Base-by-base conservation (phyloP, 2,329 filamentous ascomycete genomes). In the Colletotrichum salicis region DNA sequence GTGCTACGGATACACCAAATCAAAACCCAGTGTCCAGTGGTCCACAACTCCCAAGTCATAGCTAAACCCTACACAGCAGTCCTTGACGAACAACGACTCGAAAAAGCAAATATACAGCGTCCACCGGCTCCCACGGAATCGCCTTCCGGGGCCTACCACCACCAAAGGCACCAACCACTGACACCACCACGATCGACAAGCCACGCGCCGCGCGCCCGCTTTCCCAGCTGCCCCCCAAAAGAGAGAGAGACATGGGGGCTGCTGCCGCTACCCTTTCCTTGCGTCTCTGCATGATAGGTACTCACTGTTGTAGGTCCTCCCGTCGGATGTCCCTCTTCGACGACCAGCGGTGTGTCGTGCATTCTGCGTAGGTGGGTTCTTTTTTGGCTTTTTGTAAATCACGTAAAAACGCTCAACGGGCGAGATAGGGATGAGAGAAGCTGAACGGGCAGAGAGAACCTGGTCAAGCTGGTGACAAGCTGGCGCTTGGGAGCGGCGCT, bases 61-160 rank as follows among this genome's bases (percentile, higher is more conserved):
- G 45, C 45, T 55, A 62, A 4, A 33, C 57, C 69, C n/a, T 63
- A n/a, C 55, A 56, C 51, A 48, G 29, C 59, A 51, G 29, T 59
- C 59, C 48, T 48, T 64, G 45, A 56, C 59, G 56, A 64, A 64
- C 45, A 33, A 64, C 59, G 65, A 63, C 55, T 64, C 11, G 19
- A 64, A 64, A 71, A 71, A 71, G 70, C 58, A 71, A 71, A 10
- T 37, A 59, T 64, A 31, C 15, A 31, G 55, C 59, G 70, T 41
- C 37, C 37, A 3, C 59, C 70, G 70, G 69, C 59, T 35, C 24
- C 41, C 24, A 33, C 54, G 70, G 54, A 59, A 55, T 45, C 15
- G 22, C 22, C 35, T 48, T 64, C 70, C 70, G 70, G 54, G 19
- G 4, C 27, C 37, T 6, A 8, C 37, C 37, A 41, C 37, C 5